phyloP scores from a whole-genome alignment of 441 rosid genomes.

The Macaranga tanarius region DNA sequence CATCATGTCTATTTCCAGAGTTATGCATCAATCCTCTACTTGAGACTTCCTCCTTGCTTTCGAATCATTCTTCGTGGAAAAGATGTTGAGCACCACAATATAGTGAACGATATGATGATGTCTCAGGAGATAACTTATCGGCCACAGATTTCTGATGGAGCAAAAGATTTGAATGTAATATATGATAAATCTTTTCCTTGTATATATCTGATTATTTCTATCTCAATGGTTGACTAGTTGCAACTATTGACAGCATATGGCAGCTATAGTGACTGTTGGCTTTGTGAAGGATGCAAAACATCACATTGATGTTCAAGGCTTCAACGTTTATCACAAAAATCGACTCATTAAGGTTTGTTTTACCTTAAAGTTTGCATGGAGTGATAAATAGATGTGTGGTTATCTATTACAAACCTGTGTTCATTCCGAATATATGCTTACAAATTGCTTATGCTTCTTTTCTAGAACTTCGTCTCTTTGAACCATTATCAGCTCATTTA shows the following conservation, averaged over 20 bases:
- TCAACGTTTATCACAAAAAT: conserved; percentile 95
- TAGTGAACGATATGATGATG: conserved; percentile 93
- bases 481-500: too few species aligned
- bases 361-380: background rate
- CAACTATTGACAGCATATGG: conserved; percentile 46
- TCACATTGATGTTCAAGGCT: conserved; percentile 94
- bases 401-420: background rate
- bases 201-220: background rate
- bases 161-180: conserved; percentile 47
- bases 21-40: conserved; percentile 84
- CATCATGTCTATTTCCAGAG: conserved; percentile 47
- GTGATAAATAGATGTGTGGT: background rate
- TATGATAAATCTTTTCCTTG: conserved; percentile 4
- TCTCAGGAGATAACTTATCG: conserved; percentile 59
- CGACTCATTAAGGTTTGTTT: conserved; percentile 82
- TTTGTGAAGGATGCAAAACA: conserved; percentile 93
- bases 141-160: conserved; percentile 62
- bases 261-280: conserved; percentile 82
- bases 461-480: too few species aligned
- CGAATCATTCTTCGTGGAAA: conserved; percentile 87
- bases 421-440: background rate
- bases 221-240: conserved; percentile 22
- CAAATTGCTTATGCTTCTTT: too few species aligned
- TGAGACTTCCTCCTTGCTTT: conserved; percentile 76
- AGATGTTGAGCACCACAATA: conserved; percentile 90